phyloP scores from a whole-genome alignment of 192 early-diverging fungal species.

The Coemansia sp. region DNA sequence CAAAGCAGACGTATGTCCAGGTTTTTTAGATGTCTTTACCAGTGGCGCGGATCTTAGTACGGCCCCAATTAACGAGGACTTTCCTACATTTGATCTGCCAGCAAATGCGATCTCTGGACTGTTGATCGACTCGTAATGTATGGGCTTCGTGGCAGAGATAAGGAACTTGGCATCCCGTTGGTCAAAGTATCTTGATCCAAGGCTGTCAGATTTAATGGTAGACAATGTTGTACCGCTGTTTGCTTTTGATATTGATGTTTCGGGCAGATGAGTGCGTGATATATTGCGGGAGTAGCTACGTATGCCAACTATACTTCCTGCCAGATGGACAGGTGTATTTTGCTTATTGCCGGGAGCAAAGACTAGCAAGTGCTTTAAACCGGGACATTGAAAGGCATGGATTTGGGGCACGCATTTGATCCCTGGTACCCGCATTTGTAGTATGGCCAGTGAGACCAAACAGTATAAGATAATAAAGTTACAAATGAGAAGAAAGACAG shows the following conservation, averaged over 20 bases:
- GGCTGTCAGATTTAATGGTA: not conserved
- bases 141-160: conserved; percentile 30
- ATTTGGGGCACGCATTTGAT: too few species aligned
- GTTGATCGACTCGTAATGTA: conserved; percentile 24
- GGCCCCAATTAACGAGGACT: conserved; percentile 52
- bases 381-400: too few species aligned
- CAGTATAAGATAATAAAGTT: too few species aligned
- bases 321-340: not conserved
- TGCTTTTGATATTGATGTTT: not conserved
- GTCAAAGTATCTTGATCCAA: conserved; percentile 22
- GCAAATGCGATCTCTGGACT: conserved; percentile 52
- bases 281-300: conserved; percentile 3
- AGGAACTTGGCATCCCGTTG: conserved; percentile 47
- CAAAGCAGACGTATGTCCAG: conserved; percentile 47
- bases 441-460: too few species aligned
- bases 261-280: conserved; percentile 5
- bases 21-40: conserved; percentile 53
- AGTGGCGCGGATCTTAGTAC: conserved; percentile 35
- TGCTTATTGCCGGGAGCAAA: too few species aligned
- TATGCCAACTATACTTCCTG: not conserved
- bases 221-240: not conserved
- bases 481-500: too few species aligned
- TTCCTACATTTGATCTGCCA: conserved; percentile 56
- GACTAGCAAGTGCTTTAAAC: too few species aligned
- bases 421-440: too few species aligned